Conservation (phyloP, 441 rosid genomes). For the Sinapis alba region DNA sequence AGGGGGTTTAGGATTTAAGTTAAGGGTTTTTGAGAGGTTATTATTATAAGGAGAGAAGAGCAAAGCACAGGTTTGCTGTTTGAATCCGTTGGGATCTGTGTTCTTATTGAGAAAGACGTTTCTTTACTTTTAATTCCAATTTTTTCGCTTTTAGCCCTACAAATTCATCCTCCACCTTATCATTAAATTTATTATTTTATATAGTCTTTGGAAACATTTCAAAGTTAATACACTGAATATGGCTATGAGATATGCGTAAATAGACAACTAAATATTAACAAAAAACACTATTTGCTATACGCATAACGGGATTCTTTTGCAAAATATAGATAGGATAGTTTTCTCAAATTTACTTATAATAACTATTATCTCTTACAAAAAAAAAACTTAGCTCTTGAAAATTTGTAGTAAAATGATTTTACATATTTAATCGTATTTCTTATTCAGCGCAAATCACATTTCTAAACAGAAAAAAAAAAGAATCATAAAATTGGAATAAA, state of each 20-base stretch:
- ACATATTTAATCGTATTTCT: neutral
- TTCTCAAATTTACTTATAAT: too few relatives aligned
- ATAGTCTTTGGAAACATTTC: constrained; percentile 21
- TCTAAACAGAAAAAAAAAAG: too few relatives aligned
- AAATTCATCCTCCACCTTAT: constrained; percentile 30
- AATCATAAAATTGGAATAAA: neutral
- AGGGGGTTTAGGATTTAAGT: constrained; percentile 62
- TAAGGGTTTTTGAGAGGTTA: constrained; percentile 42
- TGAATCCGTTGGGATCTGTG: constrained; percentile 94
- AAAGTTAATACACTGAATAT: constrained; percentile 10
- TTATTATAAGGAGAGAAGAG: constrained; percentile 39
- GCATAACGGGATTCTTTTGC: neutral
- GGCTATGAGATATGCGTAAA: neutral
- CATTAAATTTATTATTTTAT: neutral
- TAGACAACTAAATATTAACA: neutral
- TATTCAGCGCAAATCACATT: neutral
- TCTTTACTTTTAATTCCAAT: constrained; percentile 26
- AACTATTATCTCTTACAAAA: too few relatives aligned
- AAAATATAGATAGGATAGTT: neutral
- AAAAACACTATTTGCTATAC: neutral
- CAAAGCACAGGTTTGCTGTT: constrained; percentile 45
- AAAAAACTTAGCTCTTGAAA: neutral
- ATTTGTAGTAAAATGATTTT: neutral
- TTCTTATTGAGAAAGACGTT: constrained; percentile 69
- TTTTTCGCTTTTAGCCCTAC: constrained; percentile 54